Conservation (phyloP, 495 filamentous ascomycete genomes). For the Annulohypoxylon nitens region DNA sequence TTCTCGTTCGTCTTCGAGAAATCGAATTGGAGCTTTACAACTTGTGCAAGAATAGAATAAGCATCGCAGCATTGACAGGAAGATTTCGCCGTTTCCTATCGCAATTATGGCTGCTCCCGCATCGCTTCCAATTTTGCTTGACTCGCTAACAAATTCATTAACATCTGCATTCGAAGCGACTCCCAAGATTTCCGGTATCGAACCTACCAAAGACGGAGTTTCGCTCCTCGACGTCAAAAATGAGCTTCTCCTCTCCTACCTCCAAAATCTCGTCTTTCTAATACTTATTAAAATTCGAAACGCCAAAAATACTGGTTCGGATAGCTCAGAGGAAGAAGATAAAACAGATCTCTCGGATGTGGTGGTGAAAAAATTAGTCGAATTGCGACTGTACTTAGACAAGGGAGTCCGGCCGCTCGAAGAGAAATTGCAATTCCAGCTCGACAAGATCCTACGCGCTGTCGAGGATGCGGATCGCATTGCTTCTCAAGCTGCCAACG, state of each 20-base stretch:
- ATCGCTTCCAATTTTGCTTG: conserved; percentile 69
- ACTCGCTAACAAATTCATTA: conserved; percentile 73
- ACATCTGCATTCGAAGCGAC: conserved; percentile 70
- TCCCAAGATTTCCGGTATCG: conserved; percentile 67
- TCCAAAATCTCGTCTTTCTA: conserved; percentile 93
- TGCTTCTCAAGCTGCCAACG: conserved; percentile 50
- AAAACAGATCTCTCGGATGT: conserved; percentile 51
- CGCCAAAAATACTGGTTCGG: conserved; percentile 53
- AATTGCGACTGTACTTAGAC: conserved; percentile 88
- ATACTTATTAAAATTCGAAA: conserved; percentile 84
- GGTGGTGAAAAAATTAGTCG: conserved; percentile 85
- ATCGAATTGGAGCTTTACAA: conserved; percentile 18
- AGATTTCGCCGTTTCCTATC: not conserved
- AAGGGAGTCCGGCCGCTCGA: conserved; percentile 93
- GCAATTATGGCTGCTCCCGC: conserved; percentile 62
- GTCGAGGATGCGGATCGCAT: conserved; percentile 77
- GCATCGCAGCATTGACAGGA: not conserved
- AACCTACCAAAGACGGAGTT: conserved; percentile 83
- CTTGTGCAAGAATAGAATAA: not conserved
- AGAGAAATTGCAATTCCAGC: conserved; percentile 83
- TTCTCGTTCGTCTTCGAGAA: conserved; percentile 13
- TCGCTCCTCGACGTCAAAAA: conserved; percentile 95
- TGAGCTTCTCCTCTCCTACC: conserved; percentile 93
- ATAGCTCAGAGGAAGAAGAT: conserved; percentile 37
- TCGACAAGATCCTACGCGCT: conserved; percentile 89